Evolutionary conservation across 257 asterid species (phyloP).

Genomic region (Knoxia roxburghii): DNA sequence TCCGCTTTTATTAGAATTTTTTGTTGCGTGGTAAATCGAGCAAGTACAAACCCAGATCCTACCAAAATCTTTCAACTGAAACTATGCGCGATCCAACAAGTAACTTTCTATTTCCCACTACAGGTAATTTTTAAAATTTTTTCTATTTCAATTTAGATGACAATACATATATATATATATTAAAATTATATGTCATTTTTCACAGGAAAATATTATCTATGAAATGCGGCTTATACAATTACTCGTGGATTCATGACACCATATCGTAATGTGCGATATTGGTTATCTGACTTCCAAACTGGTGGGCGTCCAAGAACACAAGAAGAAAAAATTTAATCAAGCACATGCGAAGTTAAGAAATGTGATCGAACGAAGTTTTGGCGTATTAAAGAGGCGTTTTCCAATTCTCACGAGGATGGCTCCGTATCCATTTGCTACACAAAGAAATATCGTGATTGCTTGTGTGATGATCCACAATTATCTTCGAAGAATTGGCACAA

Average conservation of each 20-base stretch:
- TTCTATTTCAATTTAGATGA: too few species aligned
- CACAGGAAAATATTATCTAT: background rate
- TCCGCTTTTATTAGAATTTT: too few species aligned
- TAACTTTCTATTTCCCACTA: too few species aligned
- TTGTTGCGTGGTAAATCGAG: too few species aligned
- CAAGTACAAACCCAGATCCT: too few species aligned
- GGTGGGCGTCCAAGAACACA: background rate
- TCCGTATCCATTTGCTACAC: background rate
- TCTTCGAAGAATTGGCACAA: background rate
- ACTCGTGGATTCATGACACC: background rate
- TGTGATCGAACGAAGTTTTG: background rate
- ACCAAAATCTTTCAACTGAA: too few species aligned
- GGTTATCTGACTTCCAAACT: background rate
- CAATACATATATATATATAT: background rate
- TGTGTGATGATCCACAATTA: background rate
- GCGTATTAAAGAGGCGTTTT: background rate
- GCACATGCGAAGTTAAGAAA: background rate
- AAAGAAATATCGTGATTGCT: background rate
- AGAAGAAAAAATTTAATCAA: background rate
- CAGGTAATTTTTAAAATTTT: too few species aligned
- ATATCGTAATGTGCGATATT: background rate
- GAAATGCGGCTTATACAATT: background rate
- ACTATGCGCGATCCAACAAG: background rate
- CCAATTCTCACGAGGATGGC: background rate
- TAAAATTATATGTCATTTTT: background rate